Conservation (phyloP, 768 basidiomycete species). For the Tylopilus vinaceipallidus region DNA sequence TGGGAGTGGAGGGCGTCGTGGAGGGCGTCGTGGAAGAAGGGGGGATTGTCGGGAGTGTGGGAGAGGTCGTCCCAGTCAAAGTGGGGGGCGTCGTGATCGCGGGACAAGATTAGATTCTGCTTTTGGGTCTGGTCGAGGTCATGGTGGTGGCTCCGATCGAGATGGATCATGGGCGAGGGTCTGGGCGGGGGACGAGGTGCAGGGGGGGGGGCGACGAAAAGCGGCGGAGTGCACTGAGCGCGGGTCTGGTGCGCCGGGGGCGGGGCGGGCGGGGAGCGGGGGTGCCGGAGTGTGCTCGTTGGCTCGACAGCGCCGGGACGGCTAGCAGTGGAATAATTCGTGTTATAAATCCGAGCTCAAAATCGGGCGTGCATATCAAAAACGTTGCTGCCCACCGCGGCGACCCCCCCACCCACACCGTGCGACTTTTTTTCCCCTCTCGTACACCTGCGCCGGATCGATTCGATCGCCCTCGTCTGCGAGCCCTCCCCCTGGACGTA, state of each 20-base stretch:
- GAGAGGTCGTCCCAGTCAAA: conserved; percentile 36
- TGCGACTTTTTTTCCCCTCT: conserved; percentile 28
- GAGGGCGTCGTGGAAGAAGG: conserved; percentile 30
- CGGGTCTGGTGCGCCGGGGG: not conserved
- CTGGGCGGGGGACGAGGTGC: not conserved
- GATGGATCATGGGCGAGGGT: conserved; percentile 46
- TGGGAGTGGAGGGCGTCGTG: conserved; percentile 18
- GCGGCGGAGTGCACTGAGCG: not conserved
- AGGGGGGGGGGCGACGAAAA: not conserved
- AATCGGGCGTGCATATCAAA: conserved; percentile 35
- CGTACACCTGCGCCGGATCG: not conserved
- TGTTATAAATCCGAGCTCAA: conserved; percentile 33
- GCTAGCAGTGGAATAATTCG: conserved; percentile 19
- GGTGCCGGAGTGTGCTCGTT: not conserved
- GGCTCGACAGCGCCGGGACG: conserved; percentile 1
- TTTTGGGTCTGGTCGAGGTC: conserved; percentile 38
- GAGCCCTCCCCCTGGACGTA: too few relatives aligned
- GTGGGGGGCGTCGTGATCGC: conserved; percentile 31
- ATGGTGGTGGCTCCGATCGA: conserved; percentile 51
- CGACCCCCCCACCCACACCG: conserved; percentile 19
- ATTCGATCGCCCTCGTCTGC: not conserved
- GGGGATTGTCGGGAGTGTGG: conserved; percentile 20
- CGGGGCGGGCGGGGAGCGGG: conserved; percentile 6
- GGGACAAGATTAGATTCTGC: conserved; percentile 43
- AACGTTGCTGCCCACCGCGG: conserved; percentile 21